phyloP scores from a whole-genome alignment of 768 basidiomycete species.

The Astraeus odoratus region DNA sequence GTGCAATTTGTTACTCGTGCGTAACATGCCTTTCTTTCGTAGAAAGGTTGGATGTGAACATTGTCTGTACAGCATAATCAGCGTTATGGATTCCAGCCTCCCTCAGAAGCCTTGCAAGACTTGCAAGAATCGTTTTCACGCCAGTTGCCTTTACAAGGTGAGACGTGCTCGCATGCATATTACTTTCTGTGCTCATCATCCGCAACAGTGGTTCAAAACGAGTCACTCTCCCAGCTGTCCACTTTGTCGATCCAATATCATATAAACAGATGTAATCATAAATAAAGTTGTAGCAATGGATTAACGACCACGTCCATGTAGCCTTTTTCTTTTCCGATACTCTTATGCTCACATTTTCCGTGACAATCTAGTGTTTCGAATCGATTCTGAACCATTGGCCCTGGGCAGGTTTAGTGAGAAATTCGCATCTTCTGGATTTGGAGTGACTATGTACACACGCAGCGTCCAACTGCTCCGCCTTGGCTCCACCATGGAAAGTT shows the following conservation, averaged over 20 bases:
- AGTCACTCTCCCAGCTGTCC: conserved; percentile 91
- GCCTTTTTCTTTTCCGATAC: too few species aligned
- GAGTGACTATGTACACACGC: too few species aligned
- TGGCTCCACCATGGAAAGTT: too few species aligned
- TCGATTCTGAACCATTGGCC: too few species aligned
- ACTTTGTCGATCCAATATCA: conserved; percentile 79
- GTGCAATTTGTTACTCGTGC: conserved; percentile 95
- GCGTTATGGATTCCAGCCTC: conserved; percentile 78
- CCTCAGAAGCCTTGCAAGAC: conserved; percentile 91
- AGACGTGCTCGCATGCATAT: conserved; percentile 8
- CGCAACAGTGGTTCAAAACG: conserved; percentile 72
- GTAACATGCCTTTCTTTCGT: background rate
- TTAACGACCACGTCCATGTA: too few species aligned
- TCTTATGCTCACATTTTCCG: too few species aligned
- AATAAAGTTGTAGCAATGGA: background rate
- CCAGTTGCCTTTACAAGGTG: conserved; percentile 86
- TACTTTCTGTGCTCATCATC: conserved; percentile 1
- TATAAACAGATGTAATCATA: conserved; percentile 28
- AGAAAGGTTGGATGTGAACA: background rate
- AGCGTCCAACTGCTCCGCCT: too few species aligned
- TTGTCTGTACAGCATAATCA: conserved; percentile 65
- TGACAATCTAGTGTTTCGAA: too few species aligned
- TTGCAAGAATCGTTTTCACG: conserved; percentile 92
- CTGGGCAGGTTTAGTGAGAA: too few species aligned
- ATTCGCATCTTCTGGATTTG: too few species aligned